These are phyloP conservation scores for Leccinum subtestaceum DNA, from an alignment of 768 basidiomycete species.

Conservation along the genomic window DNA sequence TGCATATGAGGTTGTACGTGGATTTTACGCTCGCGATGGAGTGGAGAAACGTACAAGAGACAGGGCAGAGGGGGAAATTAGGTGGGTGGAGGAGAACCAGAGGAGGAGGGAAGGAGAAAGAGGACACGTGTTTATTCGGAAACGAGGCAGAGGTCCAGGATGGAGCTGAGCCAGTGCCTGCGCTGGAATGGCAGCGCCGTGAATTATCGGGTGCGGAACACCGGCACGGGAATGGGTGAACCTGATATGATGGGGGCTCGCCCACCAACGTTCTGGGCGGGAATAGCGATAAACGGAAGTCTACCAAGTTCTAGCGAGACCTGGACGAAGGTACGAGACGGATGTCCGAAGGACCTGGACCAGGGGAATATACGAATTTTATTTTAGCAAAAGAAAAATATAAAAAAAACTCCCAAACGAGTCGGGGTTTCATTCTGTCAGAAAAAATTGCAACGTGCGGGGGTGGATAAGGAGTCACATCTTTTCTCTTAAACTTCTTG, in stretches of 20 bases:
- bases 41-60: neutral
- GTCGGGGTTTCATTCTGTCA: slow-evolving; percentile 36
- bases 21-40: neutral
- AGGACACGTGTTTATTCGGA: slow-evolving; percentile 1
- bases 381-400: slow-evolving; percentile 17
- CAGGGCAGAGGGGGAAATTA: neutral
- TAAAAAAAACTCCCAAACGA: slow-evolving; percentile 18
- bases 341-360: slow-evolving; percentile 17
- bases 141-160: slow-evolving; percentile 2
- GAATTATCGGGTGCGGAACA: slow-evolving; percentile 19
- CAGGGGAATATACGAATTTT: slow-evolving; percentile 11
- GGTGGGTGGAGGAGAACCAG: neutral
- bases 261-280: slow-evolving; percentile 10
- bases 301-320: slow-evolving; percentile 17
- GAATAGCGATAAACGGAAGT: slow-evolving; percentile 11
- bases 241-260: neutral
- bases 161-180: neutral
- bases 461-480: slow-evolving; percentile 11
- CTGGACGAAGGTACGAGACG: slow-evolving; percentile 17
- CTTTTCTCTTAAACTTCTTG: slow-evolving; percentile 26
- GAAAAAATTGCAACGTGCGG: slow-evolving; percentile 27
- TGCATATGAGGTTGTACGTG: neutral
- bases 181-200: slow-evolving; percentile 6
- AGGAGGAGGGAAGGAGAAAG: neutral
- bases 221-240: slow-evolving; percentile 20